Conservation (phyloP, 2,329 filamentous ascomycete genomes). For the Tolypocladium ophioglossoides region DNA sequence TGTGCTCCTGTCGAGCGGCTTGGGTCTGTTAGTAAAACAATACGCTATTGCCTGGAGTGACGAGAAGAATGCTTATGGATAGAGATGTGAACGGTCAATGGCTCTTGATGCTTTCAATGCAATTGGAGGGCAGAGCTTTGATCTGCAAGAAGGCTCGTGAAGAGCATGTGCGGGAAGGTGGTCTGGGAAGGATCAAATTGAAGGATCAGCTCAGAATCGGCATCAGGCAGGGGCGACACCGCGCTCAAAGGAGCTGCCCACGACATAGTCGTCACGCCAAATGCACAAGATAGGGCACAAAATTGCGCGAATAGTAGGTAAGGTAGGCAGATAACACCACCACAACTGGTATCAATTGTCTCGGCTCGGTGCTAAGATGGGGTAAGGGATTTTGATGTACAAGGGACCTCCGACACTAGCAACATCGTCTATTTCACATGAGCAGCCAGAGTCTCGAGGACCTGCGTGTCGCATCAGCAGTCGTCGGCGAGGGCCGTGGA, state of each 20-base stretch:
- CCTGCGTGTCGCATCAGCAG: slow-evolving; percentile 32
- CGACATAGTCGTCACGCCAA: background rate
- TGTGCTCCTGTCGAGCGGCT: slow-evolving; percentile 1
- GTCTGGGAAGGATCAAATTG: background rate
- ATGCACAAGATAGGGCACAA: background rate
- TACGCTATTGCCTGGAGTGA: slow-evolving; percentile 5
- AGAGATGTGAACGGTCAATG: background rate
- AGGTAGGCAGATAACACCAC: slow-evolving; percentile 8
- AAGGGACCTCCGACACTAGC: slow-evolving; percentile 27
- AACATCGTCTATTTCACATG: slow-evolving; percentile 62
- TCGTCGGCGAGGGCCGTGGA: background rate
- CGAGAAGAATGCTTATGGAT: background rate
- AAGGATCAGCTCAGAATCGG: background rate
- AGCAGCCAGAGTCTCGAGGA: slow-evolving; percentile 74
- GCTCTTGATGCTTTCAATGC: background rate
- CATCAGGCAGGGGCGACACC: background rate
- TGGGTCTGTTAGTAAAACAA: slow-evolving; percentile 3
- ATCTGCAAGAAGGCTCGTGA: background rate
- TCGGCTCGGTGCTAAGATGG: slow-evolving; percentile 22
- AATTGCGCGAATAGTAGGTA: background rate
- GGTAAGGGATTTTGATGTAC: slow-evolving; percentile 30
- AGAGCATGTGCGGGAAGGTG: background rate
- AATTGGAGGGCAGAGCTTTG: background rate
- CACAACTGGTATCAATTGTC: slow-evolving; percentile 25
- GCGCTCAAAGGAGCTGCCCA: background rate